Base-by-base conservation (phyloP, 352 stramenopile species). In the Thraustotheca clavata region DNA sequence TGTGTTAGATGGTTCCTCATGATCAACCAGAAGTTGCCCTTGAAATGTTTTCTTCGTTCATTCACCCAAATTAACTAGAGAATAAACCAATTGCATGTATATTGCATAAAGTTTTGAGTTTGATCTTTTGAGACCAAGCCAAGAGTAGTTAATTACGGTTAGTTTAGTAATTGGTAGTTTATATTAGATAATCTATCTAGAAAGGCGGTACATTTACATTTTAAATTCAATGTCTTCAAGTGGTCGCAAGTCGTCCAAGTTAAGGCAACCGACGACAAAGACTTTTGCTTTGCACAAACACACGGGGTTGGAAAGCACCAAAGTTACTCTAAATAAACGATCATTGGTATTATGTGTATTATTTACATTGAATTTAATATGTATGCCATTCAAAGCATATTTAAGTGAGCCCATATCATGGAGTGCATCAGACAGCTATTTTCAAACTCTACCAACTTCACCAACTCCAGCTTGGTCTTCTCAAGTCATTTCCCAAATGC, bases 1-100 rank as follows among this genome's bases (percentile, higher is more conserved):
- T 3, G 35, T 34, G 6, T 60, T 69, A 91, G 83, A 91, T 91
- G 83, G 81, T 91, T 29, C 78, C 81, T 40, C 77, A 77, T 29
- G 81, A 91, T 62, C 80, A 93, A 60, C 83, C 83, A 2, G 65
- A 68, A 1, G 67, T 71, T 1, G 57, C 76, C 11, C 73, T 76
- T 26, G 73, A 81, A 0, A 69, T 91, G 35, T 59, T 89, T 11
- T 74, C 67, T 5, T 61, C 48, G 35, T 91, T 91, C 52, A 41
- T 86, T 16, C 47, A 55, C 16, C 38, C 16, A 16, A 16, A 43
- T 20, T 43, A 43, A 43, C n/a, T n/a, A n/a, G n/a, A n/a, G n/a
- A n/a, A n/a, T n/a, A n/a, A n/a, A n/a, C n/a, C n/a, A n/a, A n/a
- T n/a, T n/a, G n/a, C n/a, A n/a, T n/a, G n/a, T n/a, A n/a, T n/a